Base-by-base conservation (phyloP, 306 rosid species). In the Quercus wislizeni region DNA sequence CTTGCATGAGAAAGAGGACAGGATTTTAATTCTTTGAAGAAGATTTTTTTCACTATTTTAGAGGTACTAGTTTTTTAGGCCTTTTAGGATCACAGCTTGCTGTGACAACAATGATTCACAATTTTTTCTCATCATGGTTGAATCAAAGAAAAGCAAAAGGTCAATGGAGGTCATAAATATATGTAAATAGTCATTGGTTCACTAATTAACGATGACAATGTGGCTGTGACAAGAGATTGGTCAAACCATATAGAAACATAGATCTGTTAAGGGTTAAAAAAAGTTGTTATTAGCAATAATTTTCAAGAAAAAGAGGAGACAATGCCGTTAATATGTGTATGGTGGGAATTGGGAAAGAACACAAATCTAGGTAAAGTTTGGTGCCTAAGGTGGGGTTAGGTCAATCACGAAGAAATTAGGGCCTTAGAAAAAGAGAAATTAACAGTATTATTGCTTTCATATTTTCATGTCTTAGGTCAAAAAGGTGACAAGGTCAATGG, bases 401-500 rank as follows among this genome's bases (percentile, higher is more conserved):
- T 80, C 84, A 84, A 84, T 84, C 84, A 67, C 82, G 82, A 84
- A 76, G 82, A 84, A 84, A 65, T 80, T 76, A 84, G 82, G 87
- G 82, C 63, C 76, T 67, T 76, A 75, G 74, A 49, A 76, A 74
- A 75, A 65, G 87, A 80, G 74, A 58, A n/a, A 64, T 68, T 30
- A 51, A 56, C 51, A 25, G 41, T 69, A 52, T 63, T 59, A 52
- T 63, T 59, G 20, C 31, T 74, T 56, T 74, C 7, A 19, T 33
- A 31, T 46, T 78, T 62, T 20, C 78, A 31, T 13, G 20, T 49
- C 35, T 33, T 70, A 76, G 73, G 84, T 84, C 84, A 84, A 80
- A 80, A 72, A 73, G 76, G 69, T 57, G 80, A 51, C 76, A 23
- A 35, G 77, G 82, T 84, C 84, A 84, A 80, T 84, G 76, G 30